Evolutionary conservation across 2,329 filamentous ascomycete species (phyloP).

Genomic region (Seiridium cupressi): DNA sequence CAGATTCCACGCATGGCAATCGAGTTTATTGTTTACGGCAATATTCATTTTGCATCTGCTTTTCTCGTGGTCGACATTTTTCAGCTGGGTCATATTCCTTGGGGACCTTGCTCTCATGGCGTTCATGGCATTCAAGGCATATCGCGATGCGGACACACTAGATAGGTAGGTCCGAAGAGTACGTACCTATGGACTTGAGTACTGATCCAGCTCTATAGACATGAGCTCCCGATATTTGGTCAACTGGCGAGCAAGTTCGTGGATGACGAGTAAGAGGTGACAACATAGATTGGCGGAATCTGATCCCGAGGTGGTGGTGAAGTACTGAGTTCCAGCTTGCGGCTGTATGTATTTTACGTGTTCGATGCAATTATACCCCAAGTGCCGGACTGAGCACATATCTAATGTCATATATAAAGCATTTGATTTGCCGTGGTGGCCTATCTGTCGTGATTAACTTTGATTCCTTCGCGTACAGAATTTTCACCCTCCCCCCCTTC

Average conservation of each 20-base stretch:
- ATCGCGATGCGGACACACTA: constrained; percentile 72
- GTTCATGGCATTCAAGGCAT: constrained; percentile 76
- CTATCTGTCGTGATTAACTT: too few species aligned
- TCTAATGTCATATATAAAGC: neutral
- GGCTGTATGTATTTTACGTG: neutral
- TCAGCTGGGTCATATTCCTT: constrained; percentile 81
- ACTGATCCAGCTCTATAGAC: too few species aligned
- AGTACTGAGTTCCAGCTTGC: too few species aligned
- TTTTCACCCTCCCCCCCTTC: too few species aligned
- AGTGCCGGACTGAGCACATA: neutral
- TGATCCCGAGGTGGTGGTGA: neutral
- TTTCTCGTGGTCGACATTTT: constrained; percentile 78
- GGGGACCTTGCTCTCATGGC: constrained; percentile 74
- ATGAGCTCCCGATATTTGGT: constrained; percentile 4
- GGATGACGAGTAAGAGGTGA: constrained; percentile 7
- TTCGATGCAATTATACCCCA: constrained; percentile 1
- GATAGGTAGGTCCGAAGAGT: constrained; percentile 46
- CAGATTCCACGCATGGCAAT: constrained; percentile 97
- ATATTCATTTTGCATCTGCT: constrained; percentile 77
- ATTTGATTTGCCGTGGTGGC: too few species aligned
- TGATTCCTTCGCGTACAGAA: too few species aligned
- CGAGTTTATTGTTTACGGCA: constrained; percentile 75
- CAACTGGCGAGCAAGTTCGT: constrained; percentile 10
- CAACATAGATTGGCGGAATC: neutral
- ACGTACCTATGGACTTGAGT: too few species aligned